Evolutionary conservation across 805 yeast genomes (phyloP).

Genomic region (Grigorovia yakushimaensis): DNA sequence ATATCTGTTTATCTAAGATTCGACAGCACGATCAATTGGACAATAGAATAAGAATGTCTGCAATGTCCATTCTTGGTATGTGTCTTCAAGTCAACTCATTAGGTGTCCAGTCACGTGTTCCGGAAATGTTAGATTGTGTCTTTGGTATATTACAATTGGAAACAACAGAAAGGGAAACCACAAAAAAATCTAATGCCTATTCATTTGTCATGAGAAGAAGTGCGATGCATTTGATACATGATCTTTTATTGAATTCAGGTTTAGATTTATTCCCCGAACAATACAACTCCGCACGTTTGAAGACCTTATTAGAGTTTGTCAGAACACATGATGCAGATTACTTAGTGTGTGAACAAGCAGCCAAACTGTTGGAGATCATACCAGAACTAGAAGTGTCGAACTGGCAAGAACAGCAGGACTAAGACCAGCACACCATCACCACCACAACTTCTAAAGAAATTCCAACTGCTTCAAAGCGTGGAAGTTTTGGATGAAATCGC

Average conservation of each 20-base stretch:
- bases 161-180: slow-evolving; percentile 7
- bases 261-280: slow-evolving; percentile 40
- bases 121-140: slow-evolving; percentile 63
- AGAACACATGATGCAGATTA: slow-evolving; percentile 44
- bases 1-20: slow-evolving; percentile 35
- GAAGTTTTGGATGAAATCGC: not conserved
- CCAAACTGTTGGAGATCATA: slow-evolving; percentile 22
- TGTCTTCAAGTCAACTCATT: slow-evolving; percentile 50
- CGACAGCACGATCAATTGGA: slow-evolving; percentile 35
- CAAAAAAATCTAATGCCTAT: slow-evolving; percentile 13
- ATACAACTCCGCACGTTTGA: slow-evolving; percentile 34
- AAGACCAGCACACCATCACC: not conserved
- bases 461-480: not conserved
- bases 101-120: slow-evolving; percentile 39
- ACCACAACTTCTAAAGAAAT: not conserved
- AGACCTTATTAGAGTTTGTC: slow-evolving; percentile 36
- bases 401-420: not conserved
- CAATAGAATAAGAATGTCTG: slow-evolving; percentile 65
- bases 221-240: slow-evolving; percentile 60
- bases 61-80: slow-evolving; percentile 76
- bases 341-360: slow-evolving; percentile 51
- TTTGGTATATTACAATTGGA: slow-evolving; percentile 65
- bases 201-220: slow-evolving; percentile 53
- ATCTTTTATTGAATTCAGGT: slow-evolving; percentile 42
- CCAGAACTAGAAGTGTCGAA: not conserved